Evolutionary conservation across 805 yeast species (phyloP), one percentile per base, ranked within the genome.

Genomic region (Cyberlindnera bimundalis): DNA sequence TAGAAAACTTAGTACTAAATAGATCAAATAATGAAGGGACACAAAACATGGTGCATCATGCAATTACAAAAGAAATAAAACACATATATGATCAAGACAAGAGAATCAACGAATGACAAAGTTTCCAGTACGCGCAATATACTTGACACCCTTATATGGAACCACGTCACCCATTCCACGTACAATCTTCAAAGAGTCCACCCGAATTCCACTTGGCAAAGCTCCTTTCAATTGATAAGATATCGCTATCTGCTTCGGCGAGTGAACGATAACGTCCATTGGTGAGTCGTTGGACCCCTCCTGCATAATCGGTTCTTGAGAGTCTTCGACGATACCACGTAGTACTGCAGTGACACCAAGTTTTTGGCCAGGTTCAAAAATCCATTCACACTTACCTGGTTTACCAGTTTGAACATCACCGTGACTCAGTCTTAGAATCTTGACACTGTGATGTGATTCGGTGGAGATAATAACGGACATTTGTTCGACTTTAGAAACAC

Each of bases 81-180:
- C n/a, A n/a, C n/a, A n/a, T n/a, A n/a, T n/a, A n/a, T n/a, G n/a
- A n/a, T n/a, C n/a, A n/a, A n/a, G 19, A 14, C 11, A 30, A 17
- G 14, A 9, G 14, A 25, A 25, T 37, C 21, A 37, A 18, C 40
- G 40, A 19, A 56, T 56, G 15, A 54, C 42, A 29, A 68, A 76
- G 40, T 81, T 80, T 1, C 82, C 84, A 0, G 84, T 71, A 40
- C 65, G 64, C 6, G 96, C 79, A 10, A 75, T 65, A 57, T 90
- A 90, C 56, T 89, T 84, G 16, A 90, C 96, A 1, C 98, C 98
- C 59, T 89, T 90, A 67, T 78, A 90, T 0, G 96, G 96, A 54
- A 80, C 82, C 10, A 78, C 81, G 3, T 77, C 78, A 6, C 75
- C 74, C 41, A 78, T 52, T 0, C 91, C 89, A 48, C 76, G 70